A percentile compares a stretch with the other conserved stretches of the same genome.
phyloP scores from a whole-genome alignment of 2,329 filamentous ascomycete species.

The Epichloe aotearoae region DNA sequence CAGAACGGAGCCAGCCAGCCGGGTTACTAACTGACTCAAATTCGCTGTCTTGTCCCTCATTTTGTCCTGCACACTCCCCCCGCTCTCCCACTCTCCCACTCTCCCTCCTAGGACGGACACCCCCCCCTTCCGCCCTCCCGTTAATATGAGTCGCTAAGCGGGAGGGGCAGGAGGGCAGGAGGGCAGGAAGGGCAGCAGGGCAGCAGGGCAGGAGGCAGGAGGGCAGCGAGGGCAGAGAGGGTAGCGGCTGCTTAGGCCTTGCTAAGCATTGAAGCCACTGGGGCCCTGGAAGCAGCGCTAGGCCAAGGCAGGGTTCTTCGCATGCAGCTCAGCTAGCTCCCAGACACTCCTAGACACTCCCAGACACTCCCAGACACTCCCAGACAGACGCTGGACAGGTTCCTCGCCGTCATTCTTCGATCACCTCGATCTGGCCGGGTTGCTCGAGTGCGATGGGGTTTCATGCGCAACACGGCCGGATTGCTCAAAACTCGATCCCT shows the following conservation, averaged over 20 bases:
- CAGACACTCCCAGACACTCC: neutral
- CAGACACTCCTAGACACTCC: neutral
- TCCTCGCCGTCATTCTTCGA: constrained; percentile 15
- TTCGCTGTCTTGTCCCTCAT: too few species aligned
- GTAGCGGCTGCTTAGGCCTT: neutral
- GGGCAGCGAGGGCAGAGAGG: neutral
- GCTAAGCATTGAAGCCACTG: neutral
- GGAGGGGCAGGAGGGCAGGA: neutral
- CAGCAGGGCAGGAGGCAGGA: neutral
- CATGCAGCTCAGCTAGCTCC: constrained; percentile 6
- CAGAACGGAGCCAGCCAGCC: neutral
- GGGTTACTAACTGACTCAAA: neutral
- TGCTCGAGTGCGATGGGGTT: constrained; percentile 11
- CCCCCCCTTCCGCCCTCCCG: too few species aligned
- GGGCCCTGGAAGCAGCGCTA: constrained; percentile 9
- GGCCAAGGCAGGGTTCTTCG: constrained; percentile 6
- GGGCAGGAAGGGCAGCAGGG: neutral
- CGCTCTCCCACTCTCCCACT: too few species aligned
- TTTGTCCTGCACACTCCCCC: neutral
- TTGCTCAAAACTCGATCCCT: constrained; percentile 17
- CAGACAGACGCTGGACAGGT: neutral
- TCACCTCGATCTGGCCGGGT: constrained; percentile 17
- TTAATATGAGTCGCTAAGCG: neutral
- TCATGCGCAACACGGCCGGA: constrained; percentile 17
- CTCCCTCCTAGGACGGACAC: too few species aligned